Evolutionary conservation across 2,329 filamentous ascomycete species (phyloP).

Genomic region (Diaporthe sp.): DNA sequence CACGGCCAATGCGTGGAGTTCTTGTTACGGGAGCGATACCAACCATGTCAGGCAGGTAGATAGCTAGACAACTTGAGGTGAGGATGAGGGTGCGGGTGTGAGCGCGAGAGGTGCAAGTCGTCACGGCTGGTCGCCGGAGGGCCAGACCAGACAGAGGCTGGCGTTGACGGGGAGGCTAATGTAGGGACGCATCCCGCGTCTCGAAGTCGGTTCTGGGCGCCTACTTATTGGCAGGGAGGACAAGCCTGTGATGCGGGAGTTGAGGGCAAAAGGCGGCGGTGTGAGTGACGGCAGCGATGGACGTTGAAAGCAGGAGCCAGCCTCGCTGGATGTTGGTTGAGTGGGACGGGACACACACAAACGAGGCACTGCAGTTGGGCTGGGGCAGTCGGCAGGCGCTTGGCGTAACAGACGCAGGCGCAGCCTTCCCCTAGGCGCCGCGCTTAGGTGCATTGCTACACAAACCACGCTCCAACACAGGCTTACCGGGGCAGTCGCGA

Average conservation of each 20-base stretch:
- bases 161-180: background rate
- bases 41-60: background rate
- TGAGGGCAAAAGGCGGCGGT: background rate
- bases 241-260: background rate
- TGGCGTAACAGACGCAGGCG: background rate
- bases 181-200: background rate
- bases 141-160: background rate
- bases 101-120: background rate
- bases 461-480: background rate
- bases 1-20: background rate
- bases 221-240: background rate
- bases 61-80: background rate
- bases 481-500: background rate
- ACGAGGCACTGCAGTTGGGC: background rate
- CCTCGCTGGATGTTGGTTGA: background rate
- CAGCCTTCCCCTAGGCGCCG: constrained; percentile 13
- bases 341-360: background rate
- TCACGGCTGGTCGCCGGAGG: background rate
- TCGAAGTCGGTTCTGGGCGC: background rate
- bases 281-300: background rate
- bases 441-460: background rate
- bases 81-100: background rate
- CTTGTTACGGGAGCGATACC: background rate
- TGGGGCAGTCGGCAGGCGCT: background rate
- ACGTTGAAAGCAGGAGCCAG: background rate